Percentiles rank a stretch among this genome's conserved stretches.
phyloP scores from a whole-genome alignment of 495 filamentous ascomycete genomes.

The Hyaloscypha bicolor region DNA sequence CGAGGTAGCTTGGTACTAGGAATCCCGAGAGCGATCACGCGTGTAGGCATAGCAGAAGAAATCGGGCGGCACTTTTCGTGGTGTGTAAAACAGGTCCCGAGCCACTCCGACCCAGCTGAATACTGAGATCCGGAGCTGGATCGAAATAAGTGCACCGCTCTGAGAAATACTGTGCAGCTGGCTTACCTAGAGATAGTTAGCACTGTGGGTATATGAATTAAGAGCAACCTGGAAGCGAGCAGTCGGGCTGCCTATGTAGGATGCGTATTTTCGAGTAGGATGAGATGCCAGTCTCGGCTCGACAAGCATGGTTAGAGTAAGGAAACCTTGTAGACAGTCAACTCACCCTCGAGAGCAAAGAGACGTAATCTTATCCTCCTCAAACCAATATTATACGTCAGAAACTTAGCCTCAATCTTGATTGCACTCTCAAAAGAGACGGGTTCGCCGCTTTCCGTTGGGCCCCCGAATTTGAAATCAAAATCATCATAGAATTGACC shows the following conservation, averaged over 20 bases:
- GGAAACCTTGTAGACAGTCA: too few relatives aligned
- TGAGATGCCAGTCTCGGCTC: too few relatives aligned
- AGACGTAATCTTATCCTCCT: neutral
- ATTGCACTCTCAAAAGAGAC: constrained; percentile 3
- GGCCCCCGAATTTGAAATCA: constrained; percentile 5
- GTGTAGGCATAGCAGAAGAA: constrained; percentile 29
- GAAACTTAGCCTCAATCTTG: constrained; percentile 7
- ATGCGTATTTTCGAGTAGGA: too few relatives aligned
- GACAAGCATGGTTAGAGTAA: too few relatives aligned
- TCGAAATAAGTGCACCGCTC: constrained; percentile 12
- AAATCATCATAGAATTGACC: constrained; percentile 6
- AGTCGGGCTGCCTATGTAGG: too few relatives aligned
- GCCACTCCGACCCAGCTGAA: constrained; percentile 5
- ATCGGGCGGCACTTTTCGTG: constrained; percentile 7
- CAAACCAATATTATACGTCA: constrained; percentile 6
- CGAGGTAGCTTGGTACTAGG: constrained; percentile 9
- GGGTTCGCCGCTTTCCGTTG: neutral
- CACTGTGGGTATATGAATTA: too few relatives aligned
- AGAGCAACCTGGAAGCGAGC: too few relatives aligned
- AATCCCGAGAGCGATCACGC: constrained; percentile 28
- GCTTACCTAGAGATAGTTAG: neutral
- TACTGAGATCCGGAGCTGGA: neutral
- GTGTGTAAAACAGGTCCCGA: neutral
- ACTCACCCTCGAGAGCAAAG: too few relatives aligned
- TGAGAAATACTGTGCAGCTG: constrained; percentile 5